Evolutionary conservation across 192 early-diverging fungal species (phyloP).

Genomic region (Spizellomyces sp.): DNA sequence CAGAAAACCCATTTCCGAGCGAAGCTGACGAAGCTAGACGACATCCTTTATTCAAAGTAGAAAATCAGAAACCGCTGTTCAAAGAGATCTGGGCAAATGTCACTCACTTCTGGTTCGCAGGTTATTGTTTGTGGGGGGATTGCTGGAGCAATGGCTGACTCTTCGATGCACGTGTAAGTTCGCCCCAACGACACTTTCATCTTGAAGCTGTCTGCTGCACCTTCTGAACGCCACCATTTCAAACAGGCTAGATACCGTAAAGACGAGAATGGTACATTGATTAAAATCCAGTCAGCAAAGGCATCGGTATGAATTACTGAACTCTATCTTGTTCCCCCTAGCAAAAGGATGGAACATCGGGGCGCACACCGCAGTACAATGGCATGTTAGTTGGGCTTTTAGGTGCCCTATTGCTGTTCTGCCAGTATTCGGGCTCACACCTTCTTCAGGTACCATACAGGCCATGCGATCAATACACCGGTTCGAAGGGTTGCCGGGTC

Average conservation of each 20-base stretch:
- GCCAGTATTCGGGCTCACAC: slow-evolving; percentile 5
- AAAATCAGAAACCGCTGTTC: no score
- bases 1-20: no score
- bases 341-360: slow-evolving; percentile 23
- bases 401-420: background rate
- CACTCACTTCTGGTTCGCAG: background rate
- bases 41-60: no score
- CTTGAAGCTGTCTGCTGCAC: no score
- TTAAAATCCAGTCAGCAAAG: background rate
- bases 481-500: slow-evolving; percentile 39
- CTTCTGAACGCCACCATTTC: background rate
- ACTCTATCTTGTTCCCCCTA: background rate
- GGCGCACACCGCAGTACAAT: slow-evolving; percentile 13
- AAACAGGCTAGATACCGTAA: slow-evolving; percentile 35
- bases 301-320: background rate
- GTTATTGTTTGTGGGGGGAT: slow-evolving; percentile 27
- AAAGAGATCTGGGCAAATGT: no score
- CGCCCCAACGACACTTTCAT: background rate
- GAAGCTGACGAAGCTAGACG: no score
- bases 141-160: slow-evolving; percentile 32
- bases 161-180: slow-evolving; percentile 29
- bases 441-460: slow-evolving; percentile 24
- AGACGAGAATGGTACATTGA: slow-evolving; percentile 36
- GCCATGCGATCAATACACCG: slow-evolving; percentile 28
- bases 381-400: slow-evolving; percentile 4